phyloP scores from a whole-genome alignment of 345 rosid species.

The Salix koriyanagi region DNA sequence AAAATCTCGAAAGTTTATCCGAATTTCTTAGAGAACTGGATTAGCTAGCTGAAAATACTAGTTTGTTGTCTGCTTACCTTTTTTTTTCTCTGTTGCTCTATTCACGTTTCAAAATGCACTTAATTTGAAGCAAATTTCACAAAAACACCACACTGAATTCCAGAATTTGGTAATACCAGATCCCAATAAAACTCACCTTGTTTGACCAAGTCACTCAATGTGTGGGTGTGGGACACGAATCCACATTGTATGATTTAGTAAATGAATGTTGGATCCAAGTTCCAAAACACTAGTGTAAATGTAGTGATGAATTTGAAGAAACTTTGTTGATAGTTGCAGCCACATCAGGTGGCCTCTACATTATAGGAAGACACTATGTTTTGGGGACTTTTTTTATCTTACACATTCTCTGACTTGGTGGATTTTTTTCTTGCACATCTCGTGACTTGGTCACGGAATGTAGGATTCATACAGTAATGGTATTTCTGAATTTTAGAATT shows the following conservation, averaged over 20 bases:
- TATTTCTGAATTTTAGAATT: background rate
- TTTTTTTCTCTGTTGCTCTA: background rate
- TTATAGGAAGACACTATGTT: background rate
- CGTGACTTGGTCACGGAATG: background rate
- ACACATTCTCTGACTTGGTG: background rate
- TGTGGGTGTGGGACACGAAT: background rate
- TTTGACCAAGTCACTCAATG: background rate
- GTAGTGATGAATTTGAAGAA: background rate
- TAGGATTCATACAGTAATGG: no score
- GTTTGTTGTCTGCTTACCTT: background rate
- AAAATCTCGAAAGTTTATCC: background rate
- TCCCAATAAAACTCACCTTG: background rate
- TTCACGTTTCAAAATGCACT: background rate
- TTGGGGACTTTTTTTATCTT: background rate
- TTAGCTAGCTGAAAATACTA: background rate
- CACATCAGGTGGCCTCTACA: background rate
- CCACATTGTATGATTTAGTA: background rate
- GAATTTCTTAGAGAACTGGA: background rate
- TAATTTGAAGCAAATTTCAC: background rate
- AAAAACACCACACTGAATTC: background rate
- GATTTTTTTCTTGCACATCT: no score
- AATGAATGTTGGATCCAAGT: background rate
- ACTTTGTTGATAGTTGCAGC: background rate
- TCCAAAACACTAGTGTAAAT: background rate
- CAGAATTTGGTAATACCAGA: background rate